Base-by-base conservation (phyloP, 345 rosid species). In the Euphorbia lathyris region DNA sequence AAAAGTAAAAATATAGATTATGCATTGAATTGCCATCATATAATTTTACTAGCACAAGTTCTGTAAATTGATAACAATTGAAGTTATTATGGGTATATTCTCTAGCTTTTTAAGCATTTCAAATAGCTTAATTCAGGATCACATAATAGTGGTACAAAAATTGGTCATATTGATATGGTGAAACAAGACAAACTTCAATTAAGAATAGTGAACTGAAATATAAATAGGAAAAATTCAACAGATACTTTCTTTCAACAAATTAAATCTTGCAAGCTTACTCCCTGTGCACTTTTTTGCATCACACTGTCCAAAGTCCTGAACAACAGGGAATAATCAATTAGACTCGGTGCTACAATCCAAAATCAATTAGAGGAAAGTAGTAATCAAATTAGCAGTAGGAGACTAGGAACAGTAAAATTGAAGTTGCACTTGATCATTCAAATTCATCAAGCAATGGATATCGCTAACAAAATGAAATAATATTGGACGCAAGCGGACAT, bases 211-310 rank as follows among this genome's bases (percentile, higher is more conserved):
- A 42, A 14, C 36, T 48, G 17, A 14, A 61, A 71, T 13, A 36
- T 5, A 9, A 42, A 48, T 57, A 19, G 19, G 62, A 17, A 10
- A 26, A 56, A 25, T 11, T 16, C n/a, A 48, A 65, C 58, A 47
- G 88, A 90, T 76, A 89, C 97, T 86, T 89, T 79, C 99, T 86
- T 90, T 95, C 83, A 95, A 77, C 75, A 92, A 77, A 78, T 85
- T 76, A 76, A 92, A 95, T 90, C 99, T 88, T 55, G 91, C 72
- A 71, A 92, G 96, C 70, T 95, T 92, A 62, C 99, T 96, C 64
- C 99, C 97, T 0, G 99, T 95, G 81, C 99, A 95, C 85, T 89
- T 83, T 83, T 92, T 95, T 26, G 96, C 90, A 84, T 90, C 97
- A 78, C 99, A 90, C 68, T 96, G 98, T 65, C 97, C 94, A 78